Evolutionary conservation across 768 basidiomycete species (phyloP), one percentile per base, ranked within the genome.

Genomic region (Mycena alexandri): DNA sequence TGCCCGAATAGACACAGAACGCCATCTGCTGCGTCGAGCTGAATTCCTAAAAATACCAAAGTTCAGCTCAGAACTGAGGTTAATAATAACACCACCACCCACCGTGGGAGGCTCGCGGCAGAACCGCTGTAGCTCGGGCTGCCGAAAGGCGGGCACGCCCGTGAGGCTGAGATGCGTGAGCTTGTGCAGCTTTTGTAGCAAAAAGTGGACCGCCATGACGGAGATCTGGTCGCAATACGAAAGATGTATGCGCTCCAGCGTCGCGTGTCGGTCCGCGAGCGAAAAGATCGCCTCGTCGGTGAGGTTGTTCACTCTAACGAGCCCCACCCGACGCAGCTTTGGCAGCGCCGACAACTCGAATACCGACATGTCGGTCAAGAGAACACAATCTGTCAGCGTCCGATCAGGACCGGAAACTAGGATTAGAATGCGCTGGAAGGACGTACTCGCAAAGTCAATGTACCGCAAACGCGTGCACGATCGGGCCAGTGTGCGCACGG

Each of bases 141-240:
- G 87, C 56, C 91, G 88, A 82, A 99, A 99, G 8, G 95, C 89
- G 11, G 91, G 90, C 36, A 99, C 93, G n/a, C 96, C 98, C n/a
- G 98, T 98, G 68, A 99, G 80, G 78, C 95, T 97, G 52, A 99
- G 85, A 81, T 99, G 98, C 1, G 95, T 98, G 34, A 99, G 83
- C 72, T 93, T 93, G 75, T 90, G 89, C n/a, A 99, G 85, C 74
- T 92, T 91, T 75, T 93, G 90, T 47, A 99, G 86, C 50, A 99
- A 86, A 78, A 92, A 94, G 74, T 96, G 93, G 54, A 99, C 88
- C 19, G 96, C 96, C 82, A 91, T 87, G 72, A 98, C 93, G 8
- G 93, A 90, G 62, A 99, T 92, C 74, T 96, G 93, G 77, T 98
- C 95, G 78, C 98, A 99, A 76, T 99, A 98, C 3, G 95, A 98